These are phyloP conservation scores for Beauveria rudraprayagi DNA, from an alignment of 2,329 filamentous ascomycete genomes.

Conservation along the genomic window DNA sequence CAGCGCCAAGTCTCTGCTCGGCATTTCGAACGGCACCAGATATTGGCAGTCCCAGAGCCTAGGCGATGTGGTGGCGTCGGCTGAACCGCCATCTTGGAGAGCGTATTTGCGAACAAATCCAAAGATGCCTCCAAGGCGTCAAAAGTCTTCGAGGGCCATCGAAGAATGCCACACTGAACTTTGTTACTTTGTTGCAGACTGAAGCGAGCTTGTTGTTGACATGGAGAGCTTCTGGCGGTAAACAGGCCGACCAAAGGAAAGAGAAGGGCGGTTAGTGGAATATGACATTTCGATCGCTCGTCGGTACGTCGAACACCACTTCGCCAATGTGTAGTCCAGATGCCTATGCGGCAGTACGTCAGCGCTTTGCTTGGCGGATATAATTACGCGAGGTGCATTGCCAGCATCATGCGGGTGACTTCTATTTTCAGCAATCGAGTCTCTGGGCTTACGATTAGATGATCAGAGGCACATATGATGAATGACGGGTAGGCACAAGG, in stretches of 20 bases:
- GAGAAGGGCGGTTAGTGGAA: slow-evolving; percentile 17
- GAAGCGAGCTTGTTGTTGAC: slow-evolving; percentile 12
- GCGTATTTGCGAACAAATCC: slow-evolving; percentile 16
- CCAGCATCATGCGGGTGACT: slow-evolving; percentile 10
- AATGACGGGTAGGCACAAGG: too few species aligned
- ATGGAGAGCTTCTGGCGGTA: slow-evolving; percentile 12
- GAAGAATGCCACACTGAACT: not conserved
- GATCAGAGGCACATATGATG: too few species aligned
- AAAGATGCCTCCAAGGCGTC: slow-evolving; percentile 18
- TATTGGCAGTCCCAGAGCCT: slow-evolving; percentile 4
- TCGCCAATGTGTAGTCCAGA: not conserved
- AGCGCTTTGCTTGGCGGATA: not conserved
- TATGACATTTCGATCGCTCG: slow-evolving; percentile 4
- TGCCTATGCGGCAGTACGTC: not conserved
- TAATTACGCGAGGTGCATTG: not conserved
- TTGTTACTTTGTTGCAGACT: slow-evolving; percentile 1
- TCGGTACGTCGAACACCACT: not conserved
- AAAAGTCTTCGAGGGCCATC: slow-evolving; percentile 13
- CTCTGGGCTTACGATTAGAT: too few species aligned
- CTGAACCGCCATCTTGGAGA: not conserved
- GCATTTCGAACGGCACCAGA: slow-evolving; percentile 2
- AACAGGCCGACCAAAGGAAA: slow-evolving; percentile 15
- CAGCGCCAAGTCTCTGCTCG: not conserved
- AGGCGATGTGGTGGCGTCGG: not conserved
- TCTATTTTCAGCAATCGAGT: not conserved